These are phyloP conservation scores for Cubamyces sp. DNA, from an alignment of 768 basidiomycete genomes.

Conservation along the genomic window DNA sequence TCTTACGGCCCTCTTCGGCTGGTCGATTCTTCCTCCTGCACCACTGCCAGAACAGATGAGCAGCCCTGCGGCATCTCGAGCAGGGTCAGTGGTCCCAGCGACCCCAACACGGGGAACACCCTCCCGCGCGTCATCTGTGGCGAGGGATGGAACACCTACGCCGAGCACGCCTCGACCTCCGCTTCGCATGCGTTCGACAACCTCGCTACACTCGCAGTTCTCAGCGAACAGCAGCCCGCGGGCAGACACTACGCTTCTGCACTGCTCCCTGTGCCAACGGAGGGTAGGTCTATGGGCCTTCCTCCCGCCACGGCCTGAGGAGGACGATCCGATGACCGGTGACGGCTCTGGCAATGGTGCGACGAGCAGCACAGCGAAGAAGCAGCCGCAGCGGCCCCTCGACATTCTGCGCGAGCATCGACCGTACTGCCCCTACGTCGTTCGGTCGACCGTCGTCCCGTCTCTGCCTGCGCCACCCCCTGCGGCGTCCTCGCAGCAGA, in stretches of 20 bases:
- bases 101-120: conserved; percentile 38
- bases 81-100: conserved; percentile 31
- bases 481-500: conserved; percentile 9
- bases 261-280: conserved; percentile 75
- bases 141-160: conserved; percentile 26
- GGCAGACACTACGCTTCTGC: conserved; percentile 57
- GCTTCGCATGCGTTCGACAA: background rate
- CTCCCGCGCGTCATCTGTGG: conserved; percentile 40
- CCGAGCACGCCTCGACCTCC: conserved; percentile 31
- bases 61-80: conserved; percentile 31
- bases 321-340: conserved; percentile 16
- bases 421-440: conserved; percentile 85
- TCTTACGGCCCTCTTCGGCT: conserved; percentile 53
- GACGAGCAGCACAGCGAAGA: conserved; percentile 23
- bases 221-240: background rate
- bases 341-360: conserved; percentile 5
- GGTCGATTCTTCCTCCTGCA: conserved; percentile 43
- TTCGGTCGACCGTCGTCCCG: conserved; percentile 67
- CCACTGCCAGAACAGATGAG: conserved; percentile 17
- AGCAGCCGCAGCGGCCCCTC: conserved; percentile 50
- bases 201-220: conserved; percentile 9
- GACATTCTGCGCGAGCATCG: conserved; percentile 83
- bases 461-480: conserved; percentile 45
- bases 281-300: conserved; percentile 82
- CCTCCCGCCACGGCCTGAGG: conserved; percentile 29